Evolutionary conservation across 2,329 filamentous ascomycete species (phyloP).

Genomic region (Penicillium freii): DNA sequence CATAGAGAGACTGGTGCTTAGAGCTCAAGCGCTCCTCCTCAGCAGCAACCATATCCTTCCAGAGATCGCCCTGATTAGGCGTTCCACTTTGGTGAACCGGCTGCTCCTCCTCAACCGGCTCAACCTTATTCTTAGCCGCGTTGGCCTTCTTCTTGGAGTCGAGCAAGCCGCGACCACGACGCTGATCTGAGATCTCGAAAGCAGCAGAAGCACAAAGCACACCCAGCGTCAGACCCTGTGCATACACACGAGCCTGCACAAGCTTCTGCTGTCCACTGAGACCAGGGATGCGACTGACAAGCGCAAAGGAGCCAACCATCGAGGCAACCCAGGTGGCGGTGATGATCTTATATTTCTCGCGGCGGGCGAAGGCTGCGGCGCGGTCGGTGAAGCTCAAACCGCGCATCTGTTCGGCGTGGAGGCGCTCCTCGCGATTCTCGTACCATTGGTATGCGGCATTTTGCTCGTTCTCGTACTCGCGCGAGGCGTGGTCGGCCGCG

Average conservation of each 20-base stretch:
- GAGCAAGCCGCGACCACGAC: constrained; percentile 58
- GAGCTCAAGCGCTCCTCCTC: constrained; percentile 48
- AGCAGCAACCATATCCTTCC: constrained; percentile 61
- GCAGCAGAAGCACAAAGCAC: constrained; percentile 79
- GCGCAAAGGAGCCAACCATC: constrained; percentile 70
- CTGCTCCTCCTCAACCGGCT: constrained; percentile 71
- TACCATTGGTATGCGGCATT: constrained; percentile 68
- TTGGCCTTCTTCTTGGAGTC: constrained; percentile 72
- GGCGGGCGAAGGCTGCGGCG: constrained; percentile 68
- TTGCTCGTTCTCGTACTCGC: constrained; percentile 66
- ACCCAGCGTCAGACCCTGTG: constrained; percentile 81
- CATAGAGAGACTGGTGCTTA: constrained; percentile 38
- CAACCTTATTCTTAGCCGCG: constrained; percentile 73
- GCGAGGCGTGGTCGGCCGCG: constrained; percentile 72
- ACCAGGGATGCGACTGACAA: constrained; percentile 76
- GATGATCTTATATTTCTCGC: constrained; percentile 85
- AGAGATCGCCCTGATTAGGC: constrained; percentile 77
- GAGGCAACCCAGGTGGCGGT: constrained; percentile 76
- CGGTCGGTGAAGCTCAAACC: constrained; percentile 60
- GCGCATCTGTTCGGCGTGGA: constrained; percentile 53
- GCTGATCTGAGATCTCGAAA: constrained; percentile 78
- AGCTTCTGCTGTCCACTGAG: constrained; percentile 78
- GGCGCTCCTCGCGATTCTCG: constrained; percentile 59
- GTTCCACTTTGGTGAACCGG: constrained; percentile 71
- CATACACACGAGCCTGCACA: constrained; percentile 91